A percentile compares a stretch with the other conserved stretches of the same genome.
Evolutionary conservation across 305 asterid species (phyloP).

Genomic region (Rubia balearica): DNA sequence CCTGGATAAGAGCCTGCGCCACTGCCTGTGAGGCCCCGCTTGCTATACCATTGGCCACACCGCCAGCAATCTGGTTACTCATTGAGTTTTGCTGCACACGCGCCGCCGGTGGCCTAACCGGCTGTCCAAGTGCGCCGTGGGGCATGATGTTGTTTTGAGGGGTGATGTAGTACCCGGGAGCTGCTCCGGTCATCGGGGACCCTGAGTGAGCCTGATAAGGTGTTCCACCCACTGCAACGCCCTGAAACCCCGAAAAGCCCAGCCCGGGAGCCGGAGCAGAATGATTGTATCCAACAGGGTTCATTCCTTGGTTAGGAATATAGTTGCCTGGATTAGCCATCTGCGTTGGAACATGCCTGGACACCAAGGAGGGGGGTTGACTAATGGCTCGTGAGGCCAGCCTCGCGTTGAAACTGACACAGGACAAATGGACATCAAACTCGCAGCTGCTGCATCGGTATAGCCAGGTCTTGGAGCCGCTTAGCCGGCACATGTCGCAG

Average conservation of each 20-base stretch:
- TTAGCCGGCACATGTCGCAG: slow-evolving; percentile 41
- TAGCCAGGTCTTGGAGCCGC: slow-evolving; percentile 43
- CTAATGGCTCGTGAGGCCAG: not conserved
- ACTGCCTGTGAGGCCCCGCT: slow-evolving; percentile 34
- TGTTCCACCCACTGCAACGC: not conserved
- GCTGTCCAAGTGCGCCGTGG: not conserved
- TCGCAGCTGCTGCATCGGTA: slow-evolving; percentile 46
- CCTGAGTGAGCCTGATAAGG: not conserved
- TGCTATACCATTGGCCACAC: slow-evolving; percentile 31
- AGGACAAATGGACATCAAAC: slow-evolving; percentile 55
- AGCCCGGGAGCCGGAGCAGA: not conserved
- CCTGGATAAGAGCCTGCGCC: slow-evolving; percentile 30
- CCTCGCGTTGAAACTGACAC: slow-evolving; percentile 36
- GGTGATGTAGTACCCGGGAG: not conserved
- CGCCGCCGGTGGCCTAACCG: not conserved
- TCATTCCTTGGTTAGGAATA: not conserved
- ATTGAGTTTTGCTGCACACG: slow-evolving; percentile 15
- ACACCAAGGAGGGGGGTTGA: not conserved
- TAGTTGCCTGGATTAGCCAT: not conserved
- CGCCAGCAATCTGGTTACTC: slow-evolving; percentile 24
- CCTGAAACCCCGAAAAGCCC: not conserved
- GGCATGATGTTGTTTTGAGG: slow-evolving; percentile 3
- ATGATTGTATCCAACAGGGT: not conserved
- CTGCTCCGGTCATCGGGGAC: too few relatives aligned
- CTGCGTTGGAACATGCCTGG: not conserved